Conservation (phyloP, 768 basidiomycete species). For the Boletus tylopilopsis region DNA sequence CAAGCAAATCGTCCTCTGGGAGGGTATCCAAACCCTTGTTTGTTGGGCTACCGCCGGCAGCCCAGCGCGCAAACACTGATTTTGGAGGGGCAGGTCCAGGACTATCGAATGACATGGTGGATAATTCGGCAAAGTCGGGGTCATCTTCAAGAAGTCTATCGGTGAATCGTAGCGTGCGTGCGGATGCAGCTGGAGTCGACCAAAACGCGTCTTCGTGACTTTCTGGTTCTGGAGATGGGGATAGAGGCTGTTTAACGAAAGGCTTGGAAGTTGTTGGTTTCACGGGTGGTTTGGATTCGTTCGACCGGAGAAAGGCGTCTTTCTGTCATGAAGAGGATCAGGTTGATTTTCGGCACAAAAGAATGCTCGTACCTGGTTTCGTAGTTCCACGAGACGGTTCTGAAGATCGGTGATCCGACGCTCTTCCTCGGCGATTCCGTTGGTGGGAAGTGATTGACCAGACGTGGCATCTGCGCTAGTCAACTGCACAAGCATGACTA, state of each 20-base stretch:
- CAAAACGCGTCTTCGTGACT: slow-evolving; percentile 58
- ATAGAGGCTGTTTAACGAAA: slow-evolving; percentile 10
- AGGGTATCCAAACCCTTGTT: slow-evolving; percentile 1
- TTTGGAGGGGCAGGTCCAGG: slow-evolving; percentile 36
- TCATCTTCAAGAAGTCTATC: slow-evolving; percentile 63
- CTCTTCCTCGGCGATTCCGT: slow-evolving; percentile 39
- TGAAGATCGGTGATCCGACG: slow-evolving; percentile 41
- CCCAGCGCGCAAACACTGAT: slow-evolving; percentile 27
- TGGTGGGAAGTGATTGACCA: slow-evolving; percentile 24
- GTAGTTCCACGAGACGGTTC: slow-evolving; percentile 38
- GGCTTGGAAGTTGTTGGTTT: slow-evolving; percentile 13
- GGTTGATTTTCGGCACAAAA: not conserved
- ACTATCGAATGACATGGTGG: slow-evolving; percentile 43
- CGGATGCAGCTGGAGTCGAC: slow-evolving; percentile 52
- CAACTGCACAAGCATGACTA: slow-evolving; percentile 7
- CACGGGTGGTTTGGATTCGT: slow-evolving; percentile 8
- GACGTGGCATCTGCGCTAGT: slow-evolving; percentile 12
- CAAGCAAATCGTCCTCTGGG: slow-evolving; percentile 8
- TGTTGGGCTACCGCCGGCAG: slow-evolving; percentile 8
- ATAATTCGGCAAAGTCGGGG: slow-evolving; percentile 52
- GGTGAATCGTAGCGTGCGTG: slow-evolving; percentile 59
- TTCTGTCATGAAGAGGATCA: slow-evolving; percentile 19
- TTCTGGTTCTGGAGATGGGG: slow-evolving; percentile 26
- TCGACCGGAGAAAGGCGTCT: slow-evolving; percentile 24
- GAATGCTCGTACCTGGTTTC: slow-evolving; percentile 33